Percentiles rank a stretch among this genome's conserved stretches.
Conservation (phyloP, 768 basidiomycete species). For the Strobilomyces confusus region DNA sequence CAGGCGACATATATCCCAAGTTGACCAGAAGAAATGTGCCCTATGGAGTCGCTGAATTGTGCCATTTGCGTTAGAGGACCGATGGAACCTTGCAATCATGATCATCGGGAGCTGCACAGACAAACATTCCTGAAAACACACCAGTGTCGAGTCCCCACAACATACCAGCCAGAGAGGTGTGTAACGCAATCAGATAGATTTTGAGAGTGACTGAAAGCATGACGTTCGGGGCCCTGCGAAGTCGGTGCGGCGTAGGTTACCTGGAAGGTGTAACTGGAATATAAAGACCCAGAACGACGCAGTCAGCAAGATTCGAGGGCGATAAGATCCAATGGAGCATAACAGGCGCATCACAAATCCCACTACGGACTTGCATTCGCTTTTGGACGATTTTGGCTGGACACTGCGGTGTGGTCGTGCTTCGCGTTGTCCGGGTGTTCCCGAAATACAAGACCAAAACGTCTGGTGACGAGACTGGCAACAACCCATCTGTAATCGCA, state of each 20-base stretch:
- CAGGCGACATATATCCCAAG: constrained; percentile 43
- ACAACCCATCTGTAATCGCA: too few relatives aligned
- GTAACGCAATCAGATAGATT: constrained; percentile 25
- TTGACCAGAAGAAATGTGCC: constrained; percentile 32
- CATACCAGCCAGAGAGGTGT: constrained; percentile 27
- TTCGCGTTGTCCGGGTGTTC: too few relatives aligned
- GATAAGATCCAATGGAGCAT: too few relatives aligned
- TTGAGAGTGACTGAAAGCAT: constrained; percentile 5
- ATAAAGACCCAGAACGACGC: too few relatives aligned
- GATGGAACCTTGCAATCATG: constrained; percentile 26
- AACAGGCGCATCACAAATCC: too few relatives aligned
- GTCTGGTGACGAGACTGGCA: too few relatives aligned
- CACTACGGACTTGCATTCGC: too few relatives aligned
- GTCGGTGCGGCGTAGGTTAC: not conserved
- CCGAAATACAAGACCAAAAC: too few relatives aligned
- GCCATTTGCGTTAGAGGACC: constrained; percentile 47
- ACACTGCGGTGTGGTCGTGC: too few relatives aligned
- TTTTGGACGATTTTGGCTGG: too few relatives aligned
- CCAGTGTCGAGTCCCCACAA: constrained; percentile 33
- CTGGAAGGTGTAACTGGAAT: not conserved
- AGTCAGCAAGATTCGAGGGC: too few relatives aligned
- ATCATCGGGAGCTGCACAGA: not conserved
- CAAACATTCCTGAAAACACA: not conserved
- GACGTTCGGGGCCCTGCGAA: not conserved
- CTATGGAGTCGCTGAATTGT: constrained; percentile 39